These are phyloP conservation scores for Cyclostephanos invisitatus DNA, from an alignment of 108 stramenopile genomes.

Conservation along the genomic window DNA sequence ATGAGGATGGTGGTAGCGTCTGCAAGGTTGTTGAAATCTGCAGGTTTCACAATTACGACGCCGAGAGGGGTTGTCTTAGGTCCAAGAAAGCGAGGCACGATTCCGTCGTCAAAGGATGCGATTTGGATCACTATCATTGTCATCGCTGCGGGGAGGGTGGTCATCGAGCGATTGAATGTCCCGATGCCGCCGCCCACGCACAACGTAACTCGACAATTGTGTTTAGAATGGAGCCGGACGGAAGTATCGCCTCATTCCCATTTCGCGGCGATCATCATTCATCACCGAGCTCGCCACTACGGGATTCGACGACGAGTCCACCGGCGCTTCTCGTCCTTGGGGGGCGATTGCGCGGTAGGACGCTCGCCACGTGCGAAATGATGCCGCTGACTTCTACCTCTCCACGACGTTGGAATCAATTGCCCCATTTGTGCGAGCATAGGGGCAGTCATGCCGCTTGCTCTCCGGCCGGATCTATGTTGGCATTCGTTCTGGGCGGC, in stretches of 20 bases:
- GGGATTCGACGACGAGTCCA: background rate
- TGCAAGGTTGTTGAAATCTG: constrained; percentile 30
- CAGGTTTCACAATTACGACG: constrained; percentile 43
- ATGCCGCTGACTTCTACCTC: constrained; percentile 11
- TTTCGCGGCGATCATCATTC: background rate
- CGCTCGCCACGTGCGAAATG: constrained; percentile 31
- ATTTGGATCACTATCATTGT: constrained; percentile 34
- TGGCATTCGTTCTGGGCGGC: constrained; percentile 35
- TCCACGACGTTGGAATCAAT: constrained; percentile 8
- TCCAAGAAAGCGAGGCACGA: constrained; percentile 18
- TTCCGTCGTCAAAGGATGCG: constrained; percentile 18
- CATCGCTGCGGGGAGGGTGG: constrained; percentile 25
- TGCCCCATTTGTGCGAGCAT: constrained; percentile 36
- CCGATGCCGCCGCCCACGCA: background rate
- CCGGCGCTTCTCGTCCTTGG: constrained; percentile 38
- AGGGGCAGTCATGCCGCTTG: constrained; percentile 35
- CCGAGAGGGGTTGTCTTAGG: constrained; percentile 37
- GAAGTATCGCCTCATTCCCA: background rate
- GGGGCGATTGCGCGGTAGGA: constrained; percentile 33
- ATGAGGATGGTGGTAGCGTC: background rate
- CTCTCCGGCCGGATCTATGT: constrained; percentile 20
- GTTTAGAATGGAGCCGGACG: constrained; percentile 15
- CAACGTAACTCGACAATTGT: constrained; percentile 6
- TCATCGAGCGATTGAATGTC: constrained; percentile 35
- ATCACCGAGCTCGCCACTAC: background rate